Evolutionary conservation across 2,329 filamentous ascomycete species (phyloP), one percentile per base, ranked within the genome.

Genomic region (Phialophora chinensis): DNA sequence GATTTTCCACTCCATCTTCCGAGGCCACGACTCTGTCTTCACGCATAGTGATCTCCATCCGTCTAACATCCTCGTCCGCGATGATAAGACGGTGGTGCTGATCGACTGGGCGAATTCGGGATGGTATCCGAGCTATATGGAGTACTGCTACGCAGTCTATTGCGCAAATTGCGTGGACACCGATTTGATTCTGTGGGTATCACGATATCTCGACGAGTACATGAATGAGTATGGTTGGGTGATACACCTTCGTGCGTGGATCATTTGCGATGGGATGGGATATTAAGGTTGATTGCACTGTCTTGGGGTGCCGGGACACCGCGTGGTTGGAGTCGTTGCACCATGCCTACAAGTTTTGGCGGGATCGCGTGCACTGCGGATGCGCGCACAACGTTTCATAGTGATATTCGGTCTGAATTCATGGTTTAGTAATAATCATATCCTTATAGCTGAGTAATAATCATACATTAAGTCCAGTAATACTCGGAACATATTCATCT

Each of bases 11-110:
- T 58, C 55, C 31, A 17, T 58, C 35, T 58, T 44, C 20, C 55
- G 25, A 58, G 33, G 33, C 35, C 35, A 44, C 38, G 33, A 58
- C 33, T 20, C 33, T 58, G 35, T 58, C 55, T 58, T 58, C 55
- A 47, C 55, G 44, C 55, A 58, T 27, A 35, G 33, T 20, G 55
- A 47, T 29, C 33, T 44, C 20, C 35, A 58, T 58, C 33, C 20
- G 35, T 47, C 55, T 12, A 58, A 58, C 35, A 44, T 58, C 35
- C 4, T 42, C 25, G 8, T 58, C 33, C 55, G 55, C 55, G 33
- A 58, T 23, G 55, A 58, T n/a, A 47, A 47, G 6, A 58, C 55
- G 55, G 17, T 58, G n/a, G 55, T 58, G 33, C 14, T 58, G 25
- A 47, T 58, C 35, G 55, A 58, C 55, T 47, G 55, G 55, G 14